Base-by-base conservation (phyloP, 306 rosid species). In the Echinosophora koreensis region DNA sequence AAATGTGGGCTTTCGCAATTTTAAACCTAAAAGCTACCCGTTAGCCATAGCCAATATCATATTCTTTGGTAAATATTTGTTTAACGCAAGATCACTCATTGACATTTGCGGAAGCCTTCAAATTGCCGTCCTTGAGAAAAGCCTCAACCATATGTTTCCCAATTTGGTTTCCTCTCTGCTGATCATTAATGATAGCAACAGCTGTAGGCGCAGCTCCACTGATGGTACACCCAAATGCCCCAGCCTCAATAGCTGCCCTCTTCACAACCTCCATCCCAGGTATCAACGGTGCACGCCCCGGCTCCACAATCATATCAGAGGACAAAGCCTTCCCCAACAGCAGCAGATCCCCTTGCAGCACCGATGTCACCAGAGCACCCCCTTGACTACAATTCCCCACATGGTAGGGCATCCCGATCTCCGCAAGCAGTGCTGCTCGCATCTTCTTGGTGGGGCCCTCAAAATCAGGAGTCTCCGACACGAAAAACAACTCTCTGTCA, bases 181-280 rank as follows among this genome's bases (percentile, higher is more conserved):
- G 66, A 7, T 81, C 14, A 54, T 87, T 89, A 0, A 80, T 83
- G 61, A 95, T 73, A 0, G 95, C 97, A 52, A 95, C 97, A 0
- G 90, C 96, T 0, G 97, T 94, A 2, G 97, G 98, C 14, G 97
- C 98, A 0, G 98, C 97, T 12, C 97, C 98, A 4, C 98, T 94
- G n/a, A 94, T 94, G 3, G 98, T 92, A 59, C 98, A 95, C 0
- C 98, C 98, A 3, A 83, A 92, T 2, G 98, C 97, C 0, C 98
- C 96, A 0, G 88, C 96, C 9, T 82, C 84, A 10, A 92, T 59
- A 7, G 98, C 95, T 0, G 92, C 97, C 80, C 81, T 92, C 92
- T 94, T 94, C 37, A 92, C 97, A 6, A 74, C 97, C 76, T 86
- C 95, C 97, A 92, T 94, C 16, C 98, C 98, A 0, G 97, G 98